Base-by-base conservation (phyloP, 371 early-diverging fungal species). In the Aphelidium insulamus region DNA sequence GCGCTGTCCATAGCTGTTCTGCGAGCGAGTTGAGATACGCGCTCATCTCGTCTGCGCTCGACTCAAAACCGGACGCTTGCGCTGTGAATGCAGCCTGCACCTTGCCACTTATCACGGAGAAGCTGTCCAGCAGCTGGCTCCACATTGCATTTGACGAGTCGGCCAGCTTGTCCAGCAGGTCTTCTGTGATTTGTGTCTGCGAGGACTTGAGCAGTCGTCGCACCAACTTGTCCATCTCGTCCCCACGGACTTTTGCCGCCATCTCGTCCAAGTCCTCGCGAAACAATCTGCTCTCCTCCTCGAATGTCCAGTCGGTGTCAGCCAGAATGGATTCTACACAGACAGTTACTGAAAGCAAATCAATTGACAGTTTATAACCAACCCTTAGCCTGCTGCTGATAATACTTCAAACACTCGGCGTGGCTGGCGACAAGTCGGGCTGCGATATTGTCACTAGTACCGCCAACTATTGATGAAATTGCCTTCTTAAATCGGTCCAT, bases 221-320 rank as follows among this genome's bases (percentile, higher is more conserved):
- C 39, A 72, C 49, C 66, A 80, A 67, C 43, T 76, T 77, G 40
- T 64, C 69, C 30, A 87, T 58, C 43, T 84, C 90, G 34, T 77
- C 76, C 19, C 50, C 50, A 10, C 79, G 59, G 41, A 76, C 70
- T 37, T 61, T 57, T 2, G 54, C 48, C 1, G 74, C 66, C 4
- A 72, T 55, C 19, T 72, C 62, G 8, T 60, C 57, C 21, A 90
- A 54, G 18, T 69, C 79, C 20, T 54, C 51, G 22, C 60, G 50
- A 21, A 90, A 57, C 28, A 66, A 61, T n/a, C 44, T 41, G 22
- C 48, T 43, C 33, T 78, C 76, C 36, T 76, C 63, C 2, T 48
- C 63, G 43, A 57, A 72, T 1, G 65, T 52, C 91, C 94, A 90
- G 26, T 76, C 73, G 1, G 77, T 70, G 12, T 61, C 77, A 1